Conservation (phyloP, 805 yeast genomes). For the Candida insectorum region DNA sequence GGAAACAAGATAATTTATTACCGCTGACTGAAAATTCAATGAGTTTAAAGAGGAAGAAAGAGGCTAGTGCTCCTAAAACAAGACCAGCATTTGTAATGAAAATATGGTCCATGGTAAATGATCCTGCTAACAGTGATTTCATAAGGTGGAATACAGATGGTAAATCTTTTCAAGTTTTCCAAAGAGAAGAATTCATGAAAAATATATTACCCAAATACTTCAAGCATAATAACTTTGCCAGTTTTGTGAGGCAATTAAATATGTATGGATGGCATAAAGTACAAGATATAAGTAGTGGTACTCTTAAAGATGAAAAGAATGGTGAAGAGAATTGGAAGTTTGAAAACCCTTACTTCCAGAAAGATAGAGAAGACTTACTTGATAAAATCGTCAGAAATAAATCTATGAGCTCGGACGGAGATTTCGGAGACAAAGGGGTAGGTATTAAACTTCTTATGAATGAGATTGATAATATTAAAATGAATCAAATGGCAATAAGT, state of each 20-base stretch:
- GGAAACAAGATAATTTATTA: neutral
- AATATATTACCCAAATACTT: constrained; percentile 84
- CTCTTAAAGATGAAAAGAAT: constrained; percentile 44
- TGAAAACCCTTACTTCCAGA: constrained; percentile 73
- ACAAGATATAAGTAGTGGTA: constrained; percentile 83
- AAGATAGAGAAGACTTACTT: constrained; percentile 77
- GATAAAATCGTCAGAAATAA: constrained; percentile 82
- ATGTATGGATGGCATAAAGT: constrained; percentile 99
- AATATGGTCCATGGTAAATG: constrained; percentile 95
- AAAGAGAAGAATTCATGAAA: constrained; percentile 82
- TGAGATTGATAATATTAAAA: constrained; percentile 73
- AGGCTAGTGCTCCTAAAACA: constrained; percentile 42
- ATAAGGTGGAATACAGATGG: constrained; percentile 90
- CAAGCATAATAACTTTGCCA: constrained; percentile 91
- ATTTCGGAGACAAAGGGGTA: constrained; percentile 20
- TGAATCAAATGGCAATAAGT: constrained; percentile 74
- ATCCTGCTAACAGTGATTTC: constrained; percentile 59
- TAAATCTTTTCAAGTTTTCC: constrained; percentile 74
- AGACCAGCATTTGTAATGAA: constrained; percentile 91
- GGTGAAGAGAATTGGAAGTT: constrained; percentile 87
- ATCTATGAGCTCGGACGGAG: constrained; percentile 23
- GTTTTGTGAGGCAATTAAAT: constrained; percentile 91
- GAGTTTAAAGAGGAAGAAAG: constrained; percentile 26
- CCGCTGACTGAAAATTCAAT: too few species aligned
- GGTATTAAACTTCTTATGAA: constrained; percentile 53